Evolutionary conservation across 2,329 filamentous ascomycete species (phyloP), one percentile per base, ranked within the genome.

Genomic region (Scedosporium apiospermum): DNA sequence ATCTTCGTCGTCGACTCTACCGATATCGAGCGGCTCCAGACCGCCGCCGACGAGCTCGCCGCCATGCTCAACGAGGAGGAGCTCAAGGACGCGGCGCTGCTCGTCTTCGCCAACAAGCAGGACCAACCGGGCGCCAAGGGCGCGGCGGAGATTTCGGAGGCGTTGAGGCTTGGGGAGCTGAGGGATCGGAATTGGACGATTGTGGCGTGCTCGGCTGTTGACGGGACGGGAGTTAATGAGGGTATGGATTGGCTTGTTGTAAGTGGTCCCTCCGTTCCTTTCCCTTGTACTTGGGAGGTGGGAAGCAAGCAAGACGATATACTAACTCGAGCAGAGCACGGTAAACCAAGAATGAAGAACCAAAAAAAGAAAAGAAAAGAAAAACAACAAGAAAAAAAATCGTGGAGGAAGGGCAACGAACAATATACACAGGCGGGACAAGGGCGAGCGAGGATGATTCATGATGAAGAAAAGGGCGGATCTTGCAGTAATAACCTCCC

Each of bases 241-340:
- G 95, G 95, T 64, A 99, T 99, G 95, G 95, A 99, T 76, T 99
- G 95, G 95, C 80, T 99, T 73, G 92, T 96, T 81, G 90, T 93
- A 77, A 75, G 82, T 80, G 34, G 12, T 62, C 26, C 18, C 34
- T 30, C 38, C 23, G 16, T 34, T 26, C 16, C 16, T 27, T 23
- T 14, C 2, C 1, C 38, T 16, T 38, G 30, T 5, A 14, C 23
- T 18, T 30, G 44, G 44, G 44, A 46, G 18, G 18, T 46, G 14
- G 42, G 9, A 46, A 18, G 42, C 2, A 46, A 18, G 14, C 42
- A 16, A 6, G 16, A 49, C 7, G 3, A 6, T 18, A 21, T 18
- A n/a, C 18, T 49, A 49, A 49, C 44, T 21, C 1, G 44, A 21
- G 44, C 44, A 49, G 44, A 7, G n/a, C 18, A 49, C 44, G 44